Percentiles rank a stretch among this genome's conserved stretches.
Evolutionary conservation across 2,329 filamentous ascomycete genomes (phyloP).

Genomic region (Leptographium wingfieldii): DNA sequence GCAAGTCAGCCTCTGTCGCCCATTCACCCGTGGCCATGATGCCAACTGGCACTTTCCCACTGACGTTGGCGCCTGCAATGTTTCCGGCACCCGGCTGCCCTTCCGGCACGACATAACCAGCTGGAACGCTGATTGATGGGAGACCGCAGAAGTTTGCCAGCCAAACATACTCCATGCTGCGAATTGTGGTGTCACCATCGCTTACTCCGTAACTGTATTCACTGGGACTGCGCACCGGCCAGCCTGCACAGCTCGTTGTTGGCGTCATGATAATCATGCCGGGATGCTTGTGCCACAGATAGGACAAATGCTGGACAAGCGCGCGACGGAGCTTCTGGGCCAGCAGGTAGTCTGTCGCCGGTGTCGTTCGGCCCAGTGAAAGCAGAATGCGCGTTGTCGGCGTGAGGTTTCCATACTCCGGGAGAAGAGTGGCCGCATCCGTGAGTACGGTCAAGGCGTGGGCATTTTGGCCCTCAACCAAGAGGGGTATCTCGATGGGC

Average conservation of each 20-base stretch:
- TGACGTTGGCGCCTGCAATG: conserved; percentile 20
- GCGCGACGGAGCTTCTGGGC: conserved; percentile 57
- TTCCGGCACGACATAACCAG: conserved; percentile 29
- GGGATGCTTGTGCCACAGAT: conserved; percentile 51
- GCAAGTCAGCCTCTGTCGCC: conserved; percentile 34
- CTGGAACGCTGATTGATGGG: conserved; percentile 32
- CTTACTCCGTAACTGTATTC: conserved; percentile 30
- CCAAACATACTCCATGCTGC: conserved; percentile 38
- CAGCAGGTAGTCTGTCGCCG: conserved; percentile 52
- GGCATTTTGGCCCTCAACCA: conserved; percentile 53
- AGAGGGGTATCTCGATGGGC: conserved; percentile 43
- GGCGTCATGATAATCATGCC: conserved; percentile 61
- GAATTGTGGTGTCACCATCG: conserved; percentile 32
- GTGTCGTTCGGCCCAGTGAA: conserved; percentile 47
- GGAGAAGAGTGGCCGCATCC: conserved; percentile 38
- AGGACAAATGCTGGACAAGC: conserved; percentile 58
- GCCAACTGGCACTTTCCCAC: conserved; percentile 35
- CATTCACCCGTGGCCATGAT: conserved; percentile 44
- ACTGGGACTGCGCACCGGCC: conserved; percentile 23
- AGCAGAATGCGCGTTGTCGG: conserved; percentile 54
- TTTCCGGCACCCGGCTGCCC: conserved; percentile 18
- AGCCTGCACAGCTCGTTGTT: conserved; percentile 41
- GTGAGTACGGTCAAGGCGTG: conserved; percentile 63
- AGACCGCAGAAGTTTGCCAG: conserved; percentile 37
- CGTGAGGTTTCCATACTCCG: conserved; percentile 33